phyloP scores from a whole-genome alignment of 2,329 filamentous ascomycete genomes.

The Conoideocrella luteorostrata region DNA sequence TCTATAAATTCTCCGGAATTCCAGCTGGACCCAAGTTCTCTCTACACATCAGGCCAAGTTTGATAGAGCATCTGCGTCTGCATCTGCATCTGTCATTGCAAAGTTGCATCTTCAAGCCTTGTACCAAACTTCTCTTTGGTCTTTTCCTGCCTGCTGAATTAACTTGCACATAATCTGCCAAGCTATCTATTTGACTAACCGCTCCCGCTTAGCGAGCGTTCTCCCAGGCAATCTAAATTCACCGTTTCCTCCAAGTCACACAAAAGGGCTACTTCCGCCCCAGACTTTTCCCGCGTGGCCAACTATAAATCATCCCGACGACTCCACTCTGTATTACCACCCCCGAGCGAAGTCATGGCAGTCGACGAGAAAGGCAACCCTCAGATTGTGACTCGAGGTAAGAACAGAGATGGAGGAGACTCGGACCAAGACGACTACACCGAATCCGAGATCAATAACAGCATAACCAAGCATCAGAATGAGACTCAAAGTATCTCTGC shows the following conservation, averaged over 20 bases:
- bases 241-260: slow-evolving; percentile 28
- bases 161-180: neutral
- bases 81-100: neutral
- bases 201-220: slow-evolving; percentile 12
- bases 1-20: no score
- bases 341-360: slow-evolving; percentile 12
- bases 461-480: neutral
- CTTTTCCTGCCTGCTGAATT: neutral
- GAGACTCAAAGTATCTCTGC: neutral
- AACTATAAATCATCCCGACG: slow-evolving; percentile 8
- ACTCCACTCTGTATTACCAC: slow-evolving; percentile 13
- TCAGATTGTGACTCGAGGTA: neutral
- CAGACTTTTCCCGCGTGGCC: slow-evolving; percentile 30
- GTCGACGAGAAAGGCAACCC: neutral
- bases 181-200: neutral
- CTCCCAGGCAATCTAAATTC: slow-evolving; percentile 10
- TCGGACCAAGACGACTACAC: neutral
- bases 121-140: no score
- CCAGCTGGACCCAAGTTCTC: no score
- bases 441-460: neutral
- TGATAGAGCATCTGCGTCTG: no score
- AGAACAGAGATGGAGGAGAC: neutral
- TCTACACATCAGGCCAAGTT: neutral
- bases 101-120: no score
- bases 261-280: slow-evolving; percentile 45